Evolutionary conservation across 257 asterid species (phyloP), one percentile per base, ranked within the genome.

Genomic region (Ehretia macrophylla): DNA sequence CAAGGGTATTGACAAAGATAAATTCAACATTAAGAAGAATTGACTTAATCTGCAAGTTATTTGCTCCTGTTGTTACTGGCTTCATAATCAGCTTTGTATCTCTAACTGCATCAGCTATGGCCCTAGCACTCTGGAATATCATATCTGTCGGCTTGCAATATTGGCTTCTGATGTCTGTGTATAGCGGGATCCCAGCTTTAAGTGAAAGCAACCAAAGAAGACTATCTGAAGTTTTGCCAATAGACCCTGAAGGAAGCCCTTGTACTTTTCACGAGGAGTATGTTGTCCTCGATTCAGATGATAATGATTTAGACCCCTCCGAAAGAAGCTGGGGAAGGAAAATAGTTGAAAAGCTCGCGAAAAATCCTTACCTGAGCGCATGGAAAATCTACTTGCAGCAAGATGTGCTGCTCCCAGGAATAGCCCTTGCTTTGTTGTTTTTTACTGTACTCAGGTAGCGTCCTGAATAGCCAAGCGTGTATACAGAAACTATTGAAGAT

Each of bases 51-150:
- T 81, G 96, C 94, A 88, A 79, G 69, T 57, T 92, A 59, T 74
- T 81, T 23, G 96, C 96, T n/a, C 97, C 97, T 11, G 95, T 86
- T 8, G 70, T 75, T 17, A 19, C 81, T 1, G 99, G 99, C 50
- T 84, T 88, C 80, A 81, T 92, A 16, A 84, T 92, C 72, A 92
- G 95, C 61, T 88, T 92, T 23, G 74, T 83, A 39, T 88, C 97
- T 8, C 77, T 87, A 51, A 81, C 77, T 11, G 96, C 95, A 51
- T 87, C 96, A 0, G 96, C 97, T 23, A n/a, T 72, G 74, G 32
- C 86, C 11, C 75, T 87, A n/a, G 86, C 75, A 9, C 70, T 83
- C 20, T 83, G 96, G 93, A 90, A 90, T 19, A 6, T 87, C 14
- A 32, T 76, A n/a, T 87, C 96, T 0, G 93, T 87, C 8, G 72